Evolutionary conservation across 768 basidiomycete genomes (phyloP), one percentile per base, ranked within the genome.

Genomic region (Trametes elegans): DNA sequence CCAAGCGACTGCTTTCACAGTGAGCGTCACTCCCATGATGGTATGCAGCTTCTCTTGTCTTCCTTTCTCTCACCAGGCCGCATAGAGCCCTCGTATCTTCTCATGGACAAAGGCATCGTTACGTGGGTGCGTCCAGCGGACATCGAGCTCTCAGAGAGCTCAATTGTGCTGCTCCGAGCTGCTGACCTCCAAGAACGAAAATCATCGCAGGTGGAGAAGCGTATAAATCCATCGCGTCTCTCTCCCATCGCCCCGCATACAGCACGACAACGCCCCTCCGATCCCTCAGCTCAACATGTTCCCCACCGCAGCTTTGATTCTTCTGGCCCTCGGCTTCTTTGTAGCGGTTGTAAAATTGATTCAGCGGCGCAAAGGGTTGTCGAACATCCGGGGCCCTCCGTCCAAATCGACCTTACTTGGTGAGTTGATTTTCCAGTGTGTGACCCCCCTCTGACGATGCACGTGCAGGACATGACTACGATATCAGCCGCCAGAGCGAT

Each of bases 391-490:
- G 5, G 51, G 51, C 13, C 51, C 51, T 21, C 16, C 42, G 6
- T 23, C 29, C n/a, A 18, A n/a, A 10, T 36, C 34, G 13, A 10
- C 29, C 7, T 24, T 53, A 3, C 26, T 44, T 7, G 51, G 51
- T 51, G 19, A n/a, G n/a, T n/a, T n/a, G n/a, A n/a, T n/a, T n/a
- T n/a, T n/a, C n/a, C n/a, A n/a, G n/a, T n/a, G n/a, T n/a, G n/a
- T n/a, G n/a, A n/a, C n/a, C n/a, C n/a, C n/a, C n/a, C n/a, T n/a
- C n/a, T n/a, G n/a, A n/a, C n/a, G n/a, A n/a, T n/a, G n/a, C n/a
- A n/a, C n/a, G n/a, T n/a, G n/a, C n/a, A 57, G 59, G 59, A 3
- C 49, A 56, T 35, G 53, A 53, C n/a, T 36, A 34, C 16, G 44
- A 28, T 2, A 16, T 60, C 7, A 39, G 11, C 9, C 34, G 35